Base-by-base conservation (phyloP, 352 stramenopile genomes). In the Pythium dissimile region DNA sequence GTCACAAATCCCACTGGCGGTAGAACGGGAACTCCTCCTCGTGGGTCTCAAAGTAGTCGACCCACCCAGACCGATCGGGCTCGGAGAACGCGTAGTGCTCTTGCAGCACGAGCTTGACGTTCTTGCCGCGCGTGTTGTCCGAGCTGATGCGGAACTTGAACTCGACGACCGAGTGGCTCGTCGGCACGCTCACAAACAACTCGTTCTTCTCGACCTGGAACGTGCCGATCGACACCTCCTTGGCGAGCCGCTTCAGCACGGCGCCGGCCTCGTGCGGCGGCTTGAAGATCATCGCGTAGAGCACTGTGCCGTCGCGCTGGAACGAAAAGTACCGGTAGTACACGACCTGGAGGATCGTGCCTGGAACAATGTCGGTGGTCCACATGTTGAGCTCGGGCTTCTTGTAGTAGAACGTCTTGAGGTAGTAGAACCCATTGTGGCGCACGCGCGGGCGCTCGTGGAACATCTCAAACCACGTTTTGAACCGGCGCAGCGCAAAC, bases 311-410 rank as follows among this genome's bases (percentile, higher is more conserved):
- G 43, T 93, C 73, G 30, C 77, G 70, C 48, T 88, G 77, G 65
- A 93, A 93, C 18, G 70, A 82, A 28, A 93, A 89, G 61, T 91
- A 91, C 42, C 83, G 78, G 66, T 93, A 93, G 67, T 93, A 91
- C 24, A 91, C 73, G 32, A 85, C 81, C 55, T 86, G 80, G 11
- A 93, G 67, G 61, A 93, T 89, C 59, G 83, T 86, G 28, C 75
- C 77, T 0, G 80, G 72, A 15, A 63, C 54, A 20, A 88, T 76
- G 12, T 92, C 83, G 26, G 67, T 84, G 35, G 54, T 62, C 80
- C 80, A 92, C 81, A 93, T 90, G 64, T 86, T 93, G 54, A 87
- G 66, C 67, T 93, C 80, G 12, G 83, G 80, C 60, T 88, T 90
- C 71, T 93, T 91, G 72, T 90, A 89, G 69, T 93, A 91, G 56